These are phyloP conservation scores for Tuber magnatum DNA, from an alignment of 495 filamentous ascomycete genomes.

Conservation along the genomic window DNA sequence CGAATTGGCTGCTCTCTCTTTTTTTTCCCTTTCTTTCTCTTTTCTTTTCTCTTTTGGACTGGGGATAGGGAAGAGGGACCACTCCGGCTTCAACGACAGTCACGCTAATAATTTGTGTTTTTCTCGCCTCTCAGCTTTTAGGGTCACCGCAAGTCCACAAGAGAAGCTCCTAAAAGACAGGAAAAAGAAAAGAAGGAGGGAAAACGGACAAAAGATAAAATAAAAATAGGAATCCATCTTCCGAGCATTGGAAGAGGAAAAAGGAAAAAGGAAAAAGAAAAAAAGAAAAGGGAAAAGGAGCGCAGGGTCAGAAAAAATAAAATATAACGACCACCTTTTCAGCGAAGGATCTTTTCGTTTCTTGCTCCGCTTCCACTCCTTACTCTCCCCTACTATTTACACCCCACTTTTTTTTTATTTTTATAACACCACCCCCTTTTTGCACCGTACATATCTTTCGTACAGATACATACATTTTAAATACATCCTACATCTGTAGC, in stretches of 20 bases:
- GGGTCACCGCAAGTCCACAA: conserved; percentile 5
- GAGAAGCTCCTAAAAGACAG: neutral
- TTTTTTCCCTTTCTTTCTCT: neutral
- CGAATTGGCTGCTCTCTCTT: conserved; percentile 3
- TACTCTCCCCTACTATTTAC: neutral
- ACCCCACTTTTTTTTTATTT: conserved; percentile 1
- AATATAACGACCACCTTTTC: conserved; percentile 30
- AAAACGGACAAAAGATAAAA: neutral
- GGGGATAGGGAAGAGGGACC: conserved; percentile 25
- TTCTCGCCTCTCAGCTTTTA: conserved; percentile 15
- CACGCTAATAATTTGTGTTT: conserved; percentile 14
- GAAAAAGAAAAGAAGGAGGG: neutral
- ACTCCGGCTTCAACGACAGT: conserved; percentile 24
- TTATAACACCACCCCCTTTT: neutral
- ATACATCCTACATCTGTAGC: conserved; percentile 23
- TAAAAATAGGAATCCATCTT: conserved; percentile 1
- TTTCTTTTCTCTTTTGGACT: conserved; percentile 5
- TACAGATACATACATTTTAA: conserved; percentile 13
- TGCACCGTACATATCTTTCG: conserved; percentile 3
- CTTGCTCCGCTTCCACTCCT: conserved; percentile 17
- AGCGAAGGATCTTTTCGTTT: conserved; percentile 27
- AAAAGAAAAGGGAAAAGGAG: too few species aligned
- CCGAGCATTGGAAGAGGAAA: neutral
- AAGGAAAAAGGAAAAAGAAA: too few species aligned
- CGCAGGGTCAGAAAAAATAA: neutral